phyloP scores from a whole-genome alignment of 2,329 filamentous ascomycete species.

The Ceratocystis eucalypticola region DNA sequence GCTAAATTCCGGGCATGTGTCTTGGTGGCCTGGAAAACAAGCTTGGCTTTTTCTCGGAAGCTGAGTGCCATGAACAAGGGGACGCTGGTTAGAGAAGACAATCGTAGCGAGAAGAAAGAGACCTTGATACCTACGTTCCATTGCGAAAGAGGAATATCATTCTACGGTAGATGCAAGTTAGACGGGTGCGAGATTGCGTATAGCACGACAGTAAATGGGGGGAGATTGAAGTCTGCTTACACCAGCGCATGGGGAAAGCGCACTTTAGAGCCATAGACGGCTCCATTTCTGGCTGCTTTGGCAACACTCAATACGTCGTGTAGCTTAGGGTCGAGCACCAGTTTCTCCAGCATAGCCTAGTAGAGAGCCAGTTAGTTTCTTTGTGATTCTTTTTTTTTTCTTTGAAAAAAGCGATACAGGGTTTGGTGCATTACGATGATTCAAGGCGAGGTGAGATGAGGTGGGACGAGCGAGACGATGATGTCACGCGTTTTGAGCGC shows the following conservation, averaged over 20 bases:
- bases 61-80: slow-evolving; percentile 24
- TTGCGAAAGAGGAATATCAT: slow-evolving; percentile 97
- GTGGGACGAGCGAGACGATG: not conserved
- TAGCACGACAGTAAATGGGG: not conserved
- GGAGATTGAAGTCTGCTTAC: slow-evolving; percentile 33
- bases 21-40: slow-evolving; percentile 74
- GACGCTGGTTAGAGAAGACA: not conserved
- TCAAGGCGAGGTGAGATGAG: not conserved
- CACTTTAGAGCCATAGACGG: slow-evolving; percentile 93
- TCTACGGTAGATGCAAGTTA: slow-evolving; percentile 29
- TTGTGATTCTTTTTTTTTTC: too few relatives aligned
- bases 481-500: slow-evolving; percentile 6
- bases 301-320: slow-evolving; percentile 72
- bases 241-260: slow-evolving; percentile 96
- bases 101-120: not conserved
- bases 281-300: slow-evolving; percentile 91
- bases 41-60: slow-evolving; percentile 59
- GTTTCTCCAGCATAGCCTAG: slow-evolving; percentile 56
- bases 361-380: not conserved
- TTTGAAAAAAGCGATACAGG: not conserved
- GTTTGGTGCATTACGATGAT: not conserved
- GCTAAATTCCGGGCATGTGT: slow-evolving; percentile 87
- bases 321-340: slow-evolving; percentile 71
- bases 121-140: slow-evolving; percentile 51
- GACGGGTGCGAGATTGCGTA: not conserved